A percentile compares a stretch with the other conserved stretches of the same genome.
Evolutionary conservation across 2,329 filamentous ascomycete genomes (phyloP).

Genomic region (Fusarium clavum): DNA sequence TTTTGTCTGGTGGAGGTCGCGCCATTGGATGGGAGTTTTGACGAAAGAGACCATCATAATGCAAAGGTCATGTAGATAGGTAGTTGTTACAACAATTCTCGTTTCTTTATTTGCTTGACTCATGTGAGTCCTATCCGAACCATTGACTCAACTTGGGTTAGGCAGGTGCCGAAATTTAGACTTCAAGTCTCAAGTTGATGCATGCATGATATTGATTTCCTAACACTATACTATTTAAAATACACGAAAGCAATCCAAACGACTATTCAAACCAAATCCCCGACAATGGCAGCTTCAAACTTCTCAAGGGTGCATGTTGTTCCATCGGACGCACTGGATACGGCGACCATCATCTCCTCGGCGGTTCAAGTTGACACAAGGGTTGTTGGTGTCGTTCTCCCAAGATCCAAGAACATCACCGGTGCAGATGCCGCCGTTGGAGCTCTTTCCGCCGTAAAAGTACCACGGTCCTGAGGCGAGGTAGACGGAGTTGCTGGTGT

Average conservation of each 20-base stretch:
- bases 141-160: background rate
- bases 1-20: background rate
- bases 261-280: background rate
- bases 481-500: slow-evolving; percentile 18
- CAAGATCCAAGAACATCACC: slow-evolving; percentile 9
- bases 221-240: background rate
- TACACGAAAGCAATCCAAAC: background rate
- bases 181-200: background rate
- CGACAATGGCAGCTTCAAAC: background rate
- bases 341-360: slow-evolving; percentile 8
- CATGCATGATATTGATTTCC: background rate
- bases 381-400: slow-evolving; percentile 5
- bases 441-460: slow-evolving; percentile 9
- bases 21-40: background rate
- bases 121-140: too few relatives aligned
- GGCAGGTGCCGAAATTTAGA: background rate
- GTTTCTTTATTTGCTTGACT: too few relatives aligned
- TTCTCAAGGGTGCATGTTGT: slow-evolving; percentile 1
- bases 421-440: background rate
- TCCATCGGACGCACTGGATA: slow-evolving; percentile 38
- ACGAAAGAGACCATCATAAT: background rate
- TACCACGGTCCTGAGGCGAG: slow-evolving; percentile 15
- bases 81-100: too few relatives aligned
- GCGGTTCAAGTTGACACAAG: slow-evolving; percentile 13
- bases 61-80: too few relatives aligned